Base-by-base conservation (phyloP, 2,329 filamentous ascomycete species). In the Microsporum canis region DNA sequence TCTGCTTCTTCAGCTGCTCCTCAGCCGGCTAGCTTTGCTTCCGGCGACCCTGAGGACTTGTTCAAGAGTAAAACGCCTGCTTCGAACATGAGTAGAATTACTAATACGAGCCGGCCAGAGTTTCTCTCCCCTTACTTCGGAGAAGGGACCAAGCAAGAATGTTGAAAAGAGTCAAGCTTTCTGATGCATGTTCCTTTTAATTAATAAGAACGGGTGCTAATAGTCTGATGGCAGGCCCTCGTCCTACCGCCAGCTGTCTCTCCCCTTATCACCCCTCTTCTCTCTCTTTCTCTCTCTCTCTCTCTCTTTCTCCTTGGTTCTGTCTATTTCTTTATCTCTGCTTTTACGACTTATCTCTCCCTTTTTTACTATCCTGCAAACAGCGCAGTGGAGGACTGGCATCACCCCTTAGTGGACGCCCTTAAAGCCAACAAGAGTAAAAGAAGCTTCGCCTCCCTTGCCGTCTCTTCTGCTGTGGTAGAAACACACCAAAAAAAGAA, bases 181-280 rank as follows among this genome's bases (percentile, higher is more conserved):
- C 27, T 53, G 47, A 53, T 34, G 47, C 47, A 33, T 53, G 47
- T 53, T 31, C 23, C 27, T 34, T 53, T 53, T 53, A 31, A 53
- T 53, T 53, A 34, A 53, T 53, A 53, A 53, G 27, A 34, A 17
- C 47, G 29, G 14, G 12, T 53, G 31, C 27, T 53, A 53, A 14
- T 53, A 14, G 47, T 53, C 23, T 53, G 47, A 31, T 31, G 10
- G 39, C 12, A 7, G 27, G 17, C n/a, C 43, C 27, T 53, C 47
- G 47, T 53, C 47, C 47, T 53, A 53, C 47, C 10, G 47, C 47
- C 47, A 53, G 47, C 47, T 53, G 47, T 53, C 43, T 53, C 47
- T 33, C 45, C 27, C n/a, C 10, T 27, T 34, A n/a, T 53, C 7
- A n/a, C 47, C 31, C 47, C 47, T 53, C 47, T 34, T 5, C 31